These are phyloP conservation scores for Lentinula sp. DNA, from an alignment of 768 basidiomycete genomes.

Conservation along the genomic window DNA sequence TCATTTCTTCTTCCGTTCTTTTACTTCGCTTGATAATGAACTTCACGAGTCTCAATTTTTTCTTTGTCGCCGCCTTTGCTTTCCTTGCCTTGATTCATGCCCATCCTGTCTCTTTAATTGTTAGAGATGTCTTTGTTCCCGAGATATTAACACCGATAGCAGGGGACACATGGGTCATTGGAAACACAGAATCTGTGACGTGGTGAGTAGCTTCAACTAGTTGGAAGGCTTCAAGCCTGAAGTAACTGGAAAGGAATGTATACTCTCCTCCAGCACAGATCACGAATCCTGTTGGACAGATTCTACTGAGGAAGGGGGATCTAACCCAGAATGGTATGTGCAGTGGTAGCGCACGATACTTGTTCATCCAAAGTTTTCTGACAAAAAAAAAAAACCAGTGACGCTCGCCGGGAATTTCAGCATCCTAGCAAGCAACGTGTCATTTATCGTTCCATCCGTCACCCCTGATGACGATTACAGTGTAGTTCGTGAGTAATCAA, in stretches of 20 bases:
- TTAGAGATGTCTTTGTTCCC: neutral
- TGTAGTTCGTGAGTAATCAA: neutral
- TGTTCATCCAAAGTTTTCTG: no score
- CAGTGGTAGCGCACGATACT: no score
- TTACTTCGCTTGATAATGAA: neutral
- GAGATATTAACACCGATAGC: neutral
- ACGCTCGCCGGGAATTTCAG: constrained; percentile 1
- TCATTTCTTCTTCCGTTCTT: neutral
- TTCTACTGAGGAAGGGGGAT: constrained; percentile 5
- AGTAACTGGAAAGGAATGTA: neutral
- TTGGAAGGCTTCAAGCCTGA: neutral
- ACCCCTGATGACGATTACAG: constrained; percentile 5
- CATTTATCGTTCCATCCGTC: constrained; percentile 5
- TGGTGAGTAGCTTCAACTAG: neutral
- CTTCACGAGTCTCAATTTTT: neutral
- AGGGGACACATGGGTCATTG: neutral
- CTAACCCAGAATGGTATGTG: neutral
- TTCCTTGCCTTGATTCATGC: neutral
- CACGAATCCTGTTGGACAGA: constrained; percentile 5
- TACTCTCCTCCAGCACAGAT: constrained; percentile 5
- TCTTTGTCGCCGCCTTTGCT: neutral
- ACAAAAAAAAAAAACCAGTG: neutral
- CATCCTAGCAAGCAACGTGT: constrained; percentile 1
- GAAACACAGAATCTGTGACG: neutral
- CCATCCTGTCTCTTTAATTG: neutral